Percentiles rank a stretch among this genome's conserved stretches.
These are phyloP conservation scores for Aristolochia fimbriata DNA, from an alignment of 164 flowering plant species.

Conservation along the genomic window DNA sequence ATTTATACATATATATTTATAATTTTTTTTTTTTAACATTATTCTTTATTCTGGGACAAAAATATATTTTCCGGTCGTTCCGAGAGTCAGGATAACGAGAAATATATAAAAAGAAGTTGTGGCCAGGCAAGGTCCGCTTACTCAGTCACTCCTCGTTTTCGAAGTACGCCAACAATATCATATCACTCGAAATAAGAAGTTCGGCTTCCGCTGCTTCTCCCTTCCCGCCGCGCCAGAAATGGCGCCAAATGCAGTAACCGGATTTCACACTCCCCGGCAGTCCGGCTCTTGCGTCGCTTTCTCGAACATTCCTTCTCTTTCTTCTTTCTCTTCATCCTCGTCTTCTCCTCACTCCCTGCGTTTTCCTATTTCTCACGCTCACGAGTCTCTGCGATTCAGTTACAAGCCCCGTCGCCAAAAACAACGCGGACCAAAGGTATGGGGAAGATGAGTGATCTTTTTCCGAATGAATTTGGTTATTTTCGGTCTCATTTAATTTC, in stretches of 20 bases:
- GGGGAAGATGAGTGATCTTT: no score
- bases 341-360: conserved; percentile 11
- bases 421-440: neutral
- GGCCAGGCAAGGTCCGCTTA: no score
- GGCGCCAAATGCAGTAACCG: neutral
- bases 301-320: neutral
- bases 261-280: neutral
- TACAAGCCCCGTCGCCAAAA: neutral
- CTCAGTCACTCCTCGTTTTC: no score
- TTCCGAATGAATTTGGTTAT: neutral
- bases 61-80: no score
- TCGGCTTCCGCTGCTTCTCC: no score
- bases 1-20: no score
- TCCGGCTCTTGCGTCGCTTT: neutral
- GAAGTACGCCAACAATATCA: no score
- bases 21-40: no score
- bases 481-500: neutral
- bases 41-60: no score
- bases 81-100: no score
- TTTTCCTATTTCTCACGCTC: conserved; percentile 6
- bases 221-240: neutral
- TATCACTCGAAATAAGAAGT: no score
- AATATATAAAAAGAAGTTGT: no score
- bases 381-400: conserved; percentile 6
- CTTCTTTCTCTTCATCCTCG: conserved; percentile 3